These are phyloP conservation scores for Chrysoporthe puriensis DNA, from an alignment of 2,329 filamentous ascomycete species.

Conservation along the genomic window DNA sequence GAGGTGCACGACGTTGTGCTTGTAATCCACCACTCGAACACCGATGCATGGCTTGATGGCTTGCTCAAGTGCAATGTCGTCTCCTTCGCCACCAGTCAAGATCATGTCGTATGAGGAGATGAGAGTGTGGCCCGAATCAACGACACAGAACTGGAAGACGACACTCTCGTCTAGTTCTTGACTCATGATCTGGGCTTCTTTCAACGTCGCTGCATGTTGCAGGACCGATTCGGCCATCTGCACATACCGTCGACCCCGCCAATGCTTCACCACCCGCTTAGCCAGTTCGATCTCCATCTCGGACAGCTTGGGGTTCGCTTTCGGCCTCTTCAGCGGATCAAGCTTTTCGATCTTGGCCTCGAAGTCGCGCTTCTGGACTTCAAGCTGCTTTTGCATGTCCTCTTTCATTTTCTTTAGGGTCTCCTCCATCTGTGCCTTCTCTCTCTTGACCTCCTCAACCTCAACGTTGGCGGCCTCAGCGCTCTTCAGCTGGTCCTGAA, in stretches of 20 bases:
- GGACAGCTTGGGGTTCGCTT: constrained; percentile 66
- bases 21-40: constrained; percentile 89
- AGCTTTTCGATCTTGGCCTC: constrained; percentile 82
- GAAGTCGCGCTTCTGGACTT: constrained; percentile 80
- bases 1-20: constrained; percentile 80
- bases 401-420: constrained; percentile 76
- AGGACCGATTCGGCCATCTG: constrained; percentile 91
- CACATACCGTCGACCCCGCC: constrained; percentile 85
- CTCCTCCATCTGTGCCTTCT: constrained; percentile 86
- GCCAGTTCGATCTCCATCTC: constrained; percentile 74
- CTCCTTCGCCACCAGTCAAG: constrained; percentile 85
- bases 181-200: constrained; percentile 98
- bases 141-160: constrained; percentile 91
- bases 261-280: constrained; percentile 68
- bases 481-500: constrained; percentile 73
- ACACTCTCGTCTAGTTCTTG: constrained; percentile 92
- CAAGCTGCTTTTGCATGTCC: constrained; percentile 86
- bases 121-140: constrained; percentile 84
- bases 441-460: constrained; percentile 79
- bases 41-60: constrained; percentile 88
- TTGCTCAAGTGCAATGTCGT: constrained; percentile 78
- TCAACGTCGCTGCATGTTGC: constrained; percentile 83
- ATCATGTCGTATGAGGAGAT: constrained; percentile 97
- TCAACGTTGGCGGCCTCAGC: constrained; percentile 77
- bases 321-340: constrained; percentile 64